Base-by-base conservation (phyloP, 2,329 filamentous ascomycete species). In the Neurospora crassa region DNA sequence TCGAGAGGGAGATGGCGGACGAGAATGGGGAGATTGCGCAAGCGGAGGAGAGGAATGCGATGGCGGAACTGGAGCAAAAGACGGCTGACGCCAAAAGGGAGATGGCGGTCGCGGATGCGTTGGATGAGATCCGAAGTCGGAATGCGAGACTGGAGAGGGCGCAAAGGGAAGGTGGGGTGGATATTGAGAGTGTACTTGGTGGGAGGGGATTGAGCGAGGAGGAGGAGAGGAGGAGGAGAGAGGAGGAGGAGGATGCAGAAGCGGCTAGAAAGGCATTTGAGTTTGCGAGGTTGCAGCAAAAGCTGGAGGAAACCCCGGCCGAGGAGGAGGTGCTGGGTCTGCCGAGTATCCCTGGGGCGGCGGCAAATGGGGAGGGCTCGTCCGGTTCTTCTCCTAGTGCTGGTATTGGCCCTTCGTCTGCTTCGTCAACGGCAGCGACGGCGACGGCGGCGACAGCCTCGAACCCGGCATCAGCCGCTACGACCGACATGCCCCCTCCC, bases 11-110 rank as follows among this genome's bases (percentile, higher is more conserved):
- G 67, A 45, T 91, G 76, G 85, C 85, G 24, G 87, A 89, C 75
- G 87, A 86, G 1, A 86, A 86, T 10, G 88, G 86, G 1, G 86
- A 86, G 11, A 7, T 43, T 43, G 41, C 41, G 41, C 40, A 41
- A 14, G 88, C 43, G 8, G 43, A 90, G 72, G 93, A 97, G 80
- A 87, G 90, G 74, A 94, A 97, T 80, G 93, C 93, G 29, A 99
- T 99, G 96, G 92, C 92, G 71, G 94, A 97, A 79, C 83, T 99
- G 67, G 96, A 99, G 82, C 91, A 92, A 74, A 98, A 98, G 83
- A 97, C 95, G 70, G 83, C 92, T 29, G 96, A 99, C 80, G 94
- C 94, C 0, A 94, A 96, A 83, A 87, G 91, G 53, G 96, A 99
- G 81, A 99, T 99, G 94, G 93, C 92, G 20, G 93, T 97, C 67